These are phyloP conservation scores for Populus tremula DNA, from an alignment of 345 rosid genomes.

Conservation along the genomic window DNA sequence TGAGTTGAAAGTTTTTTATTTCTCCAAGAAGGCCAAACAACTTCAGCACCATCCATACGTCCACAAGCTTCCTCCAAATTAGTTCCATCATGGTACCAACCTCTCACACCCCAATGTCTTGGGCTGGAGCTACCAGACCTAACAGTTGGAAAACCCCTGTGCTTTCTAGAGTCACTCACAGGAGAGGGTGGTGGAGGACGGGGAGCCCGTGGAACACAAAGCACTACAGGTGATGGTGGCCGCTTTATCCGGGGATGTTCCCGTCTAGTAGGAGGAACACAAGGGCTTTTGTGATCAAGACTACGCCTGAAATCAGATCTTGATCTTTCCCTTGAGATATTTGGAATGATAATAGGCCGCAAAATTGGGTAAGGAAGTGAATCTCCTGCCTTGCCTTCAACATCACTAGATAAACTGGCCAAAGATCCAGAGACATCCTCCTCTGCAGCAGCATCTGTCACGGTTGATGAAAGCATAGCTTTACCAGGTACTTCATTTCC, in stretches of 20 bases:
- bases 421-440: slow-evolving; percentile 69
- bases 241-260: slow-evolving; percentile 88
- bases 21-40: slow-evolving; percentile 95
- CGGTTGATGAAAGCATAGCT: slow-evolving; percentile 54
- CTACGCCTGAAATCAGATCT: slow-evolving; percentile 63
- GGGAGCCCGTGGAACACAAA: slow-evolving; percentile 94
- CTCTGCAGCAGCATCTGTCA: slow-evolving; percentile 53
- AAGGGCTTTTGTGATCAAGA: slow-evolving; percentile 72
- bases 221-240: slow-evolving; percentile 96
- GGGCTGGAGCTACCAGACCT: slow-evolving; percentile 99
- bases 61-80: slow-evolving; percentile 67
- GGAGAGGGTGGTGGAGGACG: slow-evolving; percentile 95
- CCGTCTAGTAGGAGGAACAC: slow-evolving; percentile 67
- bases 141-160: slow-evolving; percentile 86
- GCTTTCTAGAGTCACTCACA: slow-evolving; percentile 80
- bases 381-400: slow-evolving; percentile 70
- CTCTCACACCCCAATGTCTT: slow-evolving; percentile 93
- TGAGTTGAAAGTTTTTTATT: slow-evolving; percentile 69
- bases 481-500: slow-evolving; percentile 79
- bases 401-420: slow-evolving; percentile 53
- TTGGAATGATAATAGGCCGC: slow-evolving; percentile 91
- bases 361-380: slow-evolving; percentile 76
- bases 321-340: slow-evolving; percentile 59
- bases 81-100: slow-evolving; percentile 72
- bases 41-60: slow-evolving; percentile 77